phyloP scores from a whole-genome alignment of 2,329 filamentous ascomycete genomes.

The Hirsutella minnesotensis region DNA sequence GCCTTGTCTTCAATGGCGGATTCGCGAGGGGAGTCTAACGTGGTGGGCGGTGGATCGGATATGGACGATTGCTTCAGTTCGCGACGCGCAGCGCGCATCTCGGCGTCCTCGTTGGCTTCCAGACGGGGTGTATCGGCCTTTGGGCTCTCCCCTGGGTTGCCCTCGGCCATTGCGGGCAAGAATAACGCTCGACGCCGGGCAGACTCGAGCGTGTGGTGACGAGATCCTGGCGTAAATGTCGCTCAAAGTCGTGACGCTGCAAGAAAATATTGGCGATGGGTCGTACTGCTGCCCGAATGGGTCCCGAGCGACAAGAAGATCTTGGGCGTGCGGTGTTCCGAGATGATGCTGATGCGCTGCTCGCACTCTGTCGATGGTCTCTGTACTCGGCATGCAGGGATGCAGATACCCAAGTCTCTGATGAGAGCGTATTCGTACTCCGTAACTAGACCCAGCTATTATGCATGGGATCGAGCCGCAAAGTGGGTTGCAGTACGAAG shows the following conservation, averaged over 20 bases:
- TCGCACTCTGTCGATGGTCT: neutral
- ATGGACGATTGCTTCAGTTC: constrained; percentile 54
- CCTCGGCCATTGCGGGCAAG: constrained; percentile 29
- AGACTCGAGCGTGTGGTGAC: neutral
- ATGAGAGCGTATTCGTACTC: too few species aligned
- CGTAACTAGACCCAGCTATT: too few species aligned
- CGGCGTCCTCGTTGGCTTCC: constrained; percentile 43
- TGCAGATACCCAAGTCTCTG: too few species aligned
- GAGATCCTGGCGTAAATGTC: neutral
- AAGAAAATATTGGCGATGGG: too few species aligned
- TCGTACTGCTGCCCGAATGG: too few species aligned
- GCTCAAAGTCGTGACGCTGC: neutral
- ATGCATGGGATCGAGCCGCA: too few species aligned
- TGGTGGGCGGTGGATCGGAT: constrained; percentile 31
- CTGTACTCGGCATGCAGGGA: neutral
- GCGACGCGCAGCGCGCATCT: constrained; percentile 50
- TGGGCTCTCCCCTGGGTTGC: constrained; percentile 28
- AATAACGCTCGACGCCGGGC: neutral
- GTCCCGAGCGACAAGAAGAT: too few species aligned
- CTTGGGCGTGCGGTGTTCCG: neutral
- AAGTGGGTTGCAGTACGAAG: too few species aligned
- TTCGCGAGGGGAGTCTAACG: constrained; percentile 3
- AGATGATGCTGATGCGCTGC: neutral
- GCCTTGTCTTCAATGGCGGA: constrained; percentile 10
- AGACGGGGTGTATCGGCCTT: constrained; percentile 19